phyloP scores from a whole-genome alignment of 2,329 filamentous ascomycete genomes.

The Pezizomycotina sp. region DNA sequence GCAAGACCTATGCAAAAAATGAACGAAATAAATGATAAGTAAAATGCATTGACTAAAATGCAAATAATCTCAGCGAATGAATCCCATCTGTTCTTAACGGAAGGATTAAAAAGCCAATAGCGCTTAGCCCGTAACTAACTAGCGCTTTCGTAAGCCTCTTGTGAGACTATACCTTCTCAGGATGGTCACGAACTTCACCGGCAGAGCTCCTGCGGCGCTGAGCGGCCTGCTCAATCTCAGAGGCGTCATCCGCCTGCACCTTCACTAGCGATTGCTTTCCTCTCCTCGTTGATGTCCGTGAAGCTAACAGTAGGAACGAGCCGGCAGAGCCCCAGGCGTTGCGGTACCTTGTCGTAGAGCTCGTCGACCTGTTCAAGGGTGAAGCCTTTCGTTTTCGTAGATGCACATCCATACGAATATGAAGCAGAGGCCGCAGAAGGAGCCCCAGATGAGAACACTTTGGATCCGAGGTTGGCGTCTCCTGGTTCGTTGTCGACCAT shows the following conservation, averaged over 20 bases:
- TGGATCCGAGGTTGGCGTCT: slow-evolving; percentile 43
- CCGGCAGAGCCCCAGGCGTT: slow-evolving; percentile 10
- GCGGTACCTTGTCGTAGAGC: slow-evolving; percentile 33
- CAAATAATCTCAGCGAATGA: no score
- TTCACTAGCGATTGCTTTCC: slow-evolving; percentile 5
- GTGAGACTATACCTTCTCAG: no score
- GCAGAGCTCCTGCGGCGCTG: slow-evolving; percentile 3
- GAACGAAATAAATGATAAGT: no score
- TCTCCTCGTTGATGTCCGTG: slow-evolving; percentile 8
- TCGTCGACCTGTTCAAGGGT: slow-evolving; percentile 70
- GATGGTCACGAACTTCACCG: no score
- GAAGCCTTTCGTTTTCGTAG: slow-evolving; percentile 75
- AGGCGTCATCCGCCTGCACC: slow-evolving; percentile 2
- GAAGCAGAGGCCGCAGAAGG: slow-evolving; percentile 53
- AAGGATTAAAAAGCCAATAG: no score
- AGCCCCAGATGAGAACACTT: slow-evolving; percentile 67
- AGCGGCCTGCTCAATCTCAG: slow-evolving; percentile 8
- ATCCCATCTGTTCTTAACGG: no score
- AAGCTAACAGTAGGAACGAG: slow-evolving; percentile 11
- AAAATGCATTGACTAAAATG: no score
- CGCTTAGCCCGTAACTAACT: no score
- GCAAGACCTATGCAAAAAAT: no score
- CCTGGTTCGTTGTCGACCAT: slow-evolving; percentile 52
- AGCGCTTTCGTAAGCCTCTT: no score
- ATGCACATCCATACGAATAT: slow-evolving; percentile 56